These are phyloP conservation scores for Apiospora koreana DNA, from an alignment of 2,329 filamentous ascomycete species.

Conservation along the genomic window DNA sequence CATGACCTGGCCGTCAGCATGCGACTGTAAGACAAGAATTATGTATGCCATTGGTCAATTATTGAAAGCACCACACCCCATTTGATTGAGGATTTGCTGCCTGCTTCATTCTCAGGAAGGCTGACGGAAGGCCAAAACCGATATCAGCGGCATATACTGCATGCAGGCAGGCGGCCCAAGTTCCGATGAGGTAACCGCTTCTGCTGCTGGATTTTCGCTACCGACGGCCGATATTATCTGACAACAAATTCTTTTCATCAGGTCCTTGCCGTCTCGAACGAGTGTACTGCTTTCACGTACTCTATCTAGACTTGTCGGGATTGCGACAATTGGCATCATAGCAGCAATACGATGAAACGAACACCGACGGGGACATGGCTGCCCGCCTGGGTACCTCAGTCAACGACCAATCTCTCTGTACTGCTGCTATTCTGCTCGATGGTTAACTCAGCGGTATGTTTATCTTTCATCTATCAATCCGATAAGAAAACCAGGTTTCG, in stretches of 20 bases:
- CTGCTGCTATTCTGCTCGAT: slow-evolving; percentile 45
- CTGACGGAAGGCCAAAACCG: neutral
- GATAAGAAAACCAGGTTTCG: no score
- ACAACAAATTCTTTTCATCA: no score
- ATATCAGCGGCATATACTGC: neutral
- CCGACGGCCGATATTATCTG: neutral
- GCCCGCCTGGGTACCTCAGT: slow-evolving; percentile 47
- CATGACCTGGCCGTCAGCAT: neutral
- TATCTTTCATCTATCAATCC: neutral
- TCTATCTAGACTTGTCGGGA: neutral
- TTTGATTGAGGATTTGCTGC: neutral
- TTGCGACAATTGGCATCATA: neutral
- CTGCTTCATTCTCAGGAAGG: neutral
- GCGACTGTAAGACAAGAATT: neutral
- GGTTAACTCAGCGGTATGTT: slow-evolving; percentile 43
- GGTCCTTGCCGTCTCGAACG: no score
- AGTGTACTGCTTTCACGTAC: neutral
- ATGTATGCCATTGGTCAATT: neutral
- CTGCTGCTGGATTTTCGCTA: neutral
- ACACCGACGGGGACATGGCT: slow-evolving; percentile 46
- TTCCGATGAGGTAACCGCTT: neutral
- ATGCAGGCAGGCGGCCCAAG: neutral
- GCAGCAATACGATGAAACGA: slow-evolving; percentile 23
- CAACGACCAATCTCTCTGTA: slow-evolving; percentile 38
- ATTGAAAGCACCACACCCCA: neutral